Evolutionary conservation across 805 yeast genomes (phyloP).

Genomic region (Candida silvatica): DNA sequence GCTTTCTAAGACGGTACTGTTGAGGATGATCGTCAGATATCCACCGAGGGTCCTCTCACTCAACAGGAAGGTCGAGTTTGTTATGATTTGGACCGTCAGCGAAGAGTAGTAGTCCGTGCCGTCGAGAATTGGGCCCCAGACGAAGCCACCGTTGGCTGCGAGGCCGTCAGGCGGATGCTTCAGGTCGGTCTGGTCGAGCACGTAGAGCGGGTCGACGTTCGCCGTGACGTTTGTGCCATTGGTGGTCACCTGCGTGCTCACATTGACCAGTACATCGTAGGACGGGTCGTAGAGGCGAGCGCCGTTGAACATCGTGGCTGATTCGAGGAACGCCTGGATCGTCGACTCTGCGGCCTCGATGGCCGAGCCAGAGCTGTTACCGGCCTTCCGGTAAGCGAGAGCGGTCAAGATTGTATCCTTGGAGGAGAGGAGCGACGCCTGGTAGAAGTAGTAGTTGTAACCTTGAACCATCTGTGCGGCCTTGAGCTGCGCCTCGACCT

Average conservation of each 20-base stretch:
- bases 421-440: constrained; percentile 54
- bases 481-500: constrained; percentile 73
- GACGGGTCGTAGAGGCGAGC: constrained; percentile 62
- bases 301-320: constrained; percentile 54
- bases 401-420: constrained; percentile 55
- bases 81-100: constrained; percentile 66
- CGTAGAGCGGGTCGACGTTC: constrained; percentile 34
- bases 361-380: constrained; percentile 48
- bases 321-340: constrained; percentile 52
- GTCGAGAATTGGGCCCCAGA: constrained; percentile 61
- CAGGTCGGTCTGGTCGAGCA: constrained; percentile 10
- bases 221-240: constrained; percentile 22
- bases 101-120: constrained; percentile 50
- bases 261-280: constrained; percentile 36
- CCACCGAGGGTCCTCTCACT: constrained; percentile 58
- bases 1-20: constrained; percentile 33
- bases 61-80: constrained; percentile 62
- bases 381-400: constrained; percentile 57
- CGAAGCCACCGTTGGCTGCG: constrained; percentile 33
- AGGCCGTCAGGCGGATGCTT: constrained; percentile 34
- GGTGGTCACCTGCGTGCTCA: too few relatives aligned
- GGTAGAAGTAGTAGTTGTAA: constrained; percentile 55
- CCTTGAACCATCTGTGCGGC: constrained; percentile 72
- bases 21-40: constrained; percentile 52
- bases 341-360: constrained; percentile 38